phyloP scores from a whole-genome alignment of 208 protist genomes.

The Crithidia sp. region DNA sequence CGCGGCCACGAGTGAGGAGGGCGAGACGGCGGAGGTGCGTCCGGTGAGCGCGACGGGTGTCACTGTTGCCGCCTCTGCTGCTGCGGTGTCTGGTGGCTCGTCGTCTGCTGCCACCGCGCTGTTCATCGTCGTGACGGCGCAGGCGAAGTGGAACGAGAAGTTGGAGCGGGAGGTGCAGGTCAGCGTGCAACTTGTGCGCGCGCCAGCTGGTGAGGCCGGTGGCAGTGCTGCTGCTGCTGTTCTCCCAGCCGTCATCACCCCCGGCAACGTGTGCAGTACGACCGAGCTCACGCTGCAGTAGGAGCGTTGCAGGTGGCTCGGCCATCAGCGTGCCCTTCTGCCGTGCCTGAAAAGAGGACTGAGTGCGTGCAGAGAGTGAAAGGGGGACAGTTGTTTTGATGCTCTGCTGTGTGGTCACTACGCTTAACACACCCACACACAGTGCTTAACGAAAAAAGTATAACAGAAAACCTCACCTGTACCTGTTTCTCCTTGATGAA shows the following conservation, averaged over 20 bases:
- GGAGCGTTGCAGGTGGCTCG: neutral
- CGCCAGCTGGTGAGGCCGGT: neutral
- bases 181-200: conserved; percentile 46
- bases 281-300: conserved; percentile 29
- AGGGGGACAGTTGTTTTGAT: no score
- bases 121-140: conserved; percentile 31
- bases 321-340: no score
- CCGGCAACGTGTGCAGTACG: conserved; percentile 38
- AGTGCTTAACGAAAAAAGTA: no score
- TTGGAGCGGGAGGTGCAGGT: conserved; percentile 33
- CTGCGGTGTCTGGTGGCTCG: neutral
- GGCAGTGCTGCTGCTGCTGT: neutral
- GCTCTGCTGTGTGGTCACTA: no score
- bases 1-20: neutral
- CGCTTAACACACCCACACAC: no score
- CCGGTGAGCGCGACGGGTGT: conserved; percentile 15
- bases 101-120: neutral
- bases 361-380: no score
- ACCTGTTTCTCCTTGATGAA: neutral
- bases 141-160: conserved; percentile 30
- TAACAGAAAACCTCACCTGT: neutral
- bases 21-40: conserved; percentile 22
- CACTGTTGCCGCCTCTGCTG: conserved; percentile 12
- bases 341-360: no score
- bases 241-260: conserved; percentile 34